Conservation (phyloP, 2,329 filamentous ascomycete genomes). For the Neopestalotiopsis rosae region DNA sequence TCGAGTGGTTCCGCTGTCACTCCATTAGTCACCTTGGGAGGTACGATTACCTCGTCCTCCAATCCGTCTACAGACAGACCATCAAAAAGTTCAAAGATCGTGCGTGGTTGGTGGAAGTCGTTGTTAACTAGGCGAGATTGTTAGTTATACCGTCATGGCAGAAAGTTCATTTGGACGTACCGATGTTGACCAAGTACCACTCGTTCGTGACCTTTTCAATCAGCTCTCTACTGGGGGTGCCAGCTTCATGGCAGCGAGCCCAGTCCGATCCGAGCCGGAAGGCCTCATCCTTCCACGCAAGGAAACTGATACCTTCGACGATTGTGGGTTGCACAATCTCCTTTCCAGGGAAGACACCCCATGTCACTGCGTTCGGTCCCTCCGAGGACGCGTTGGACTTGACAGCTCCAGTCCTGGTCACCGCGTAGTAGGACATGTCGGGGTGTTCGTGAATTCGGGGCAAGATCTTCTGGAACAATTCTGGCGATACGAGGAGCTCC, state of each 20-base stretch:
- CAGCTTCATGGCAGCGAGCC: slow-evolving; percentile 85
- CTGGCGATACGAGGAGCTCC: slow-evolving; percentile 85
- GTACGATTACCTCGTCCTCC: slow-evolving; percentile 44
- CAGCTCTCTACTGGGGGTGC: slow-evolving; percentile 77
- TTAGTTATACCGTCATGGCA: neutral
- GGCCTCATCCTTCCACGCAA: slow-evolving; percentile 98
- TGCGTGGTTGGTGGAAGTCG: slow-evolving; percentile 85
- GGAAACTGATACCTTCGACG: slow-evolving; percentile 95
- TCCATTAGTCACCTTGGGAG: slow-evolving; percentile 31
- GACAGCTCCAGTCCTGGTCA: slow-evolving; percentile 81
- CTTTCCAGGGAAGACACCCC: slow-evolving; percentile 98
- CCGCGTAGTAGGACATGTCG: slow-evolving; percentile 92
- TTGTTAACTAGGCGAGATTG: slow-evolving; percentile 75
- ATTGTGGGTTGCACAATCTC: slow-evolving; percentile 99
- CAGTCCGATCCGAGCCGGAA: slow-evolving; percentile 92
- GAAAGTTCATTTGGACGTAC: slow-evolving; percentile 54
- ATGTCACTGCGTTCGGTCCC: slow-evolving; percentile 96
- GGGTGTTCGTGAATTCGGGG: slow-evolving; percentile 77
- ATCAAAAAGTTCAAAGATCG: slow-evolving; percentile 86
- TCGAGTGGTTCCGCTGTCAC: slow-evolving; percentile 32
- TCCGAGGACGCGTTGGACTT: slow-evolving; percentile 85
- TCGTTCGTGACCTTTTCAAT: slow-evolving; percentile 85
- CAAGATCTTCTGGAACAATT: slow-evolving; percentile 78
- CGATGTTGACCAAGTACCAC: slow-evolving; percentile 96
- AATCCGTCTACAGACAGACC: slow-evolving; percentile 73